phyloP scores from a whole-genome alignment of 768 basidiomycete species.

The Pisolithus tinctorius region DNA sequence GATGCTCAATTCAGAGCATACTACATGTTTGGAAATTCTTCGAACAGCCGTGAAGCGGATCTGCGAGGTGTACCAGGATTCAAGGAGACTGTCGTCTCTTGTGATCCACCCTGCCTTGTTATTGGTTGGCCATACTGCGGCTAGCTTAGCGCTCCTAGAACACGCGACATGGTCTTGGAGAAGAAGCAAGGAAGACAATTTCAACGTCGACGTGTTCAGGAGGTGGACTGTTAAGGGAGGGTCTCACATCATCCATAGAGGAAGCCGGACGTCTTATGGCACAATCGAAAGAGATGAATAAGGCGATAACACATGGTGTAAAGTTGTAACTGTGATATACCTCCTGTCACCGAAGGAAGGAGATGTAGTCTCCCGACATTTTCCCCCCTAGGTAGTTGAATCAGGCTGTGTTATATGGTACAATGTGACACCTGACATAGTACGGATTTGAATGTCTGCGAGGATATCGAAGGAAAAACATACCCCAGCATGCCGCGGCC shows the following conservation, averaged over 20 bases:
- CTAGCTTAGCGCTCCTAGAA: slow-evolving; percentile 55
- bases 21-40: slow-evolving; percentile 28
- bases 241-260: slow-evolving; percentile 19
- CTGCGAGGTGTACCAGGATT: slow-evolving; percentile 31
- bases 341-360: not conserved
- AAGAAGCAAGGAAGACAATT: slow-evolving; percentile 24
- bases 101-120: slow-evolving; percentile 53
- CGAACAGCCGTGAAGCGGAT: slow-evolving; percentile 35
- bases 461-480: slow-evolving; percentile 14
- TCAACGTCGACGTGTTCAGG: slow-evolving; percentile 46
- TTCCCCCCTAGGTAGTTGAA: not conserved
- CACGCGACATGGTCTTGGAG: slow-evolving; percentile 57
- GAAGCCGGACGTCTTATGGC: slow-evolving; percentile 15
- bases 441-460: slow-evolving; percentile 2
- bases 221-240: slow-evolving; percentile 44
- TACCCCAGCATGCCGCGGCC: slow-evolving; percentile 83
- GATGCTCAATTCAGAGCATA: slow-evolving; percentile 23
- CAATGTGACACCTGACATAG: slow-evolving; percentile 50
- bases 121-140: slow-evolving; percentile 48
- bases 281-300: slow-evolving; percentile 12
- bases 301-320: slow-evolving; percentile 11
- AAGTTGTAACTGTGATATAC: slow-evolving; percentile 7
- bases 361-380: not conserved
- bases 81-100: slow-evolving; percentile 33
- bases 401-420: slow-evolving; percentile 35